Percentiles rank a stretch among this genome's conserved stretches.
These are phyloP conservation scores for Cercospora berteroae DNA, from an alignment of 2,329 filamentous ascomycete species.

Conservation along the genomic window DNA sequence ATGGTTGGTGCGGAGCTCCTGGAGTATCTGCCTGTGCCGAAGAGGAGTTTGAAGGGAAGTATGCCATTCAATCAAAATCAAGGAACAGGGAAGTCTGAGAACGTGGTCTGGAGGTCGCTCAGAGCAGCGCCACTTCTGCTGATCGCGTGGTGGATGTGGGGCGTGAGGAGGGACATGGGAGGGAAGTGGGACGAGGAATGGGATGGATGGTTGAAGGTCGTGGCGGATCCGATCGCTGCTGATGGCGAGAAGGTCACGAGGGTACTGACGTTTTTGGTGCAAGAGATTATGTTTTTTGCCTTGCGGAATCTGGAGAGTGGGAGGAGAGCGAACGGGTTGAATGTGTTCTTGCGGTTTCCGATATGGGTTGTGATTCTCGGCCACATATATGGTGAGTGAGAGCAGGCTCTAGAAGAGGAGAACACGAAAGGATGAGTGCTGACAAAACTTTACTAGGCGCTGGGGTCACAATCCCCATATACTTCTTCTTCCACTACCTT, in stretches of 20 bases:
- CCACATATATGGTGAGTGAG: slow-evolving; percentile 30
- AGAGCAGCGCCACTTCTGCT: slow-evolving; percentile 13
- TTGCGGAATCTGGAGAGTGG: not conserved
- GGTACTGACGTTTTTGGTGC: not conserved
- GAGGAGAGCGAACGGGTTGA: not conserved
- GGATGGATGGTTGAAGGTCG: not conserved
- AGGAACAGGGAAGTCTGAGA: slow-evolving; percentile 33
- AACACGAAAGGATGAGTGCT: not conserved
- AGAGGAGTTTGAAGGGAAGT: slow-evolving; percentile 26
- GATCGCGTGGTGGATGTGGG: slow-evolving; percentile 7
- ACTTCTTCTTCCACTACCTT: slow-evolving; percentile 42
- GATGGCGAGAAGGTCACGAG: not conserved
- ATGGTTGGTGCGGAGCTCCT: slow-evolving; percentile 31
- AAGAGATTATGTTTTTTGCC: not conserved
- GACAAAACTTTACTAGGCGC: slow-evolving; percentile 15
- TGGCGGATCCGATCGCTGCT: not conserved
- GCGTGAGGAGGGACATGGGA: not conserved
- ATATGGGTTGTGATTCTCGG: slow-evolving; percentile 30
- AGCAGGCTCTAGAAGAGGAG: not conserved
- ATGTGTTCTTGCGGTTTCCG: slow-evolving; percentile 4
- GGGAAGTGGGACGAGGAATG: not conserved
- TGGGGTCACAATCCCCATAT: slow-evolving; percentile 38
- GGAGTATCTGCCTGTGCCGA: slow-evolving; percentile 35
- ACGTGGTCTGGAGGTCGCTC: slow-evolving; percentile 12
- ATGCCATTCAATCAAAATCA: slow-evolving; percentile 35